Base-by-base conservation (phyloP, 768 basidiomycete species). In the Flagelloscypha sp. region DNA sequence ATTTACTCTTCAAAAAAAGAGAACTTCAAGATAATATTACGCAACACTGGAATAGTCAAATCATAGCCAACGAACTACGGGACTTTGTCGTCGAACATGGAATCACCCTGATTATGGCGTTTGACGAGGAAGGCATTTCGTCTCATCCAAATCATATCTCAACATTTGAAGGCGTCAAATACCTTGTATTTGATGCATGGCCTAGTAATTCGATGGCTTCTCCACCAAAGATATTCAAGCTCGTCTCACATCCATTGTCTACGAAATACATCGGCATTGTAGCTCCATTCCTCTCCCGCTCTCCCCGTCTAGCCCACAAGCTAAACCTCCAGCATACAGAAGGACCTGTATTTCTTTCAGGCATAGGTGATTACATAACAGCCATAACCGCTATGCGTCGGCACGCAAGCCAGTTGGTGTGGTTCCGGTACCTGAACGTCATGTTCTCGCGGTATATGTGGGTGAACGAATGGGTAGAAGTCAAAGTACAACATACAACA, bases 401-500 rank as follows among this genome's bases (percentile, higher is more conserved):
- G 38, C 92, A 95, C 46, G 42, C 59, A 36, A 78, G 76, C 40
- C 92, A 95, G 62, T 58, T 88, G 40, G 74, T 76, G 27, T 93
- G 90, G 90, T 94, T 89, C 62, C 73, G 92, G 27, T 88, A 83
- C 74, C 59, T 92, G 37, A 85, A 90, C 50, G 65, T 93, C 24
- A 44, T 58, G 15, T 85, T 81, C 50, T 90, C 86, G 12, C 69
- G 82, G 38, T 89, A 92, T 51, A 84, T 94, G 86, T 94, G 92
- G 90, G 74, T 85, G 18, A 92, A 92, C 43, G 80, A 85, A 44
- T 87, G 86, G 74, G 63, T 66, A 2, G 71, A 78, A 52, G 48
- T 84, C 17, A 46, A 36, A 25, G 63, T 83, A 81, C 13, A 84
- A 63, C 62, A n/a, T n/a, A n/a, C n/a, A n/a, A n/a, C n/a, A n/a